Conservation (phyloP, 345 rosid species). For the Ceriops tagal region DNA sequence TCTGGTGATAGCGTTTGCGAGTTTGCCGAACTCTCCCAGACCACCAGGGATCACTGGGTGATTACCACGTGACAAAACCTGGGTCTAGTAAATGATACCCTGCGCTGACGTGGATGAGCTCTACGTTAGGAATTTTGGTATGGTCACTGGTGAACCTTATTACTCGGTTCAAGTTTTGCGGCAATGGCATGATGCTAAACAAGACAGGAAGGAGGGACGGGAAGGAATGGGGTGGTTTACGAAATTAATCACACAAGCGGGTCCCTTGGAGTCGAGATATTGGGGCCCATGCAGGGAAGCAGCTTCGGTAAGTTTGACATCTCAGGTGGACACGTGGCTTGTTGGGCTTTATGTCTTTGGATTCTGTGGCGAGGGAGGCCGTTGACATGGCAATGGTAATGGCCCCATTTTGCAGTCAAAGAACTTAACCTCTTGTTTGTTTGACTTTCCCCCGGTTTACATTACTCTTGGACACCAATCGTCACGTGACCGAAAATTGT, state of each 20-base stretch:
- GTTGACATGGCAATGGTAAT: background rate
- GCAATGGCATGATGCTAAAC: conserved; percentile 20
- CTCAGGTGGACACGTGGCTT: background rate
- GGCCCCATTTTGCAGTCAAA: background rate
- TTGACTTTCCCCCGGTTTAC: too few species aligned
- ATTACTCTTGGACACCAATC: too few species aligned
- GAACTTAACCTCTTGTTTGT: too few species aligned
- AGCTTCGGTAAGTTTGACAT: background rate
- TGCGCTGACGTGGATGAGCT: conserved; percentile 19
- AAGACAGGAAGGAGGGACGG: background rate
- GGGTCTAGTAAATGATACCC: conserved; percentile 15
- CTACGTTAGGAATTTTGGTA: background rate
- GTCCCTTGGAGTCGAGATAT: background rate
- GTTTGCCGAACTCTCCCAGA: background rate
- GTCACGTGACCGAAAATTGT: background rate
- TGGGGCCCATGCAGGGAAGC: background rate
- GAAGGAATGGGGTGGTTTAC: background rate
- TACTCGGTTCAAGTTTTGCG: conserved; percentile 20
- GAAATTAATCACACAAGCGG: conserved; percentile 3
- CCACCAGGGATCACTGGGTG: conserved; percentile 22
- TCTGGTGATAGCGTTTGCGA: background rate
- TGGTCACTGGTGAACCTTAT: conserved; percentile 26
- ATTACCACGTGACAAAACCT: conserved; percentile 16
- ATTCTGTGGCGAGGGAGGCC: conserved; percentile 1
- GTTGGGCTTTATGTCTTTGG: background rate